Conservation (phyloP, 148 eudicot genomes). For the Limonium bicolor region DNA sequence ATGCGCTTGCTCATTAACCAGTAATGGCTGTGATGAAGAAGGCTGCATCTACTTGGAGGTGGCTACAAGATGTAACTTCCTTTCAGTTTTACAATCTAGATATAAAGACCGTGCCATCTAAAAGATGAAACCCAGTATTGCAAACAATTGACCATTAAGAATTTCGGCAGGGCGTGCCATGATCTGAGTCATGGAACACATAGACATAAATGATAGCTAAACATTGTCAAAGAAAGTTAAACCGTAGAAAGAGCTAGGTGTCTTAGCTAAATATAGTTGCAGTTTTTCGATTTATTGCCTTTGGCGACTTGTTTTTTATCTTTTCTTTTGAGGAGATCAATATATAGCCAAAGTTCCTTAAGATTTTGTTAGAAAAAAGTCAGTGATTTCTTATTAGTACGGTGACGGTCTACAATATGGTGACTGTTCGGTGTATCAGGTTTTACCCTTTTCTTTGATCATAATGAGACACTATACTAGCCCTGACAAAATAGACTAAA, state of each 20-base stretch:
- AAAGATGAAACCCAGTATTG: not conserved
- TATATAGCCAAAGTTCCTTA: too few species aligned
- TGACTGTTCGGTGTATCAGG: too few species aligned
- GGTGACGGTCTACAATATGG: too few species aligned
- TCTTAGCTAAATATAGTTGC: too few species aligned
- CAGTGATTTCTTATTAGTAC: too few species aligned
- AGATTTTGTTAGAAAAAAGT: too few species aligned
- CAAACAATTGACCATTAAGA: not conserved
- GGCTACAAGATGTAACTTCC: slow-evolving; percentile 17
- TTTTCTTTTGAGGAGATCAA: too few species aligned
- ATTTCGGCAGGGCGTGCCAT: not conserved
- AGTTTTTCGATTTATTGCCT: too few species aligned
- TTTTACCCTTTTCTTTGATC: too few species aligned
- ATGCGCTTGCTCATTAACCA: slow-evolving; percentile 93
- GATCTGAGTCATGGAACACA: not conserved
- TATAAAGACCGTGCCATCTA: not conserved
- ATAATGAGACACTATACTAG: too few species aligned
- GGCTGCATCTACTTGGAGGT: slow-evolving; percentile 50
- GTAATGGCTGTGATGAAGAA: slow-evolving; percentile 41
- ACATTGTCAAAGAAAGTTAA: not conserved
- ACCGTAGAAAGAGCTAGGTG: not conserved
- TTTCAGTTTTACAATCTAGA: not conserved
- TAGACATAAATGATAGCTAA: not conserved
- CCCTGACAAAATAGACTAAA: too few species aligned
- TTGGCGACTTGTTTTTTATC: not conserved